Percentiles rank a stretch among this genome's conserved stretches.
Conservation (phyloP, 2,329 filamentous ascomycete genomes). For the Microthyrium microscopicum region DNA sequence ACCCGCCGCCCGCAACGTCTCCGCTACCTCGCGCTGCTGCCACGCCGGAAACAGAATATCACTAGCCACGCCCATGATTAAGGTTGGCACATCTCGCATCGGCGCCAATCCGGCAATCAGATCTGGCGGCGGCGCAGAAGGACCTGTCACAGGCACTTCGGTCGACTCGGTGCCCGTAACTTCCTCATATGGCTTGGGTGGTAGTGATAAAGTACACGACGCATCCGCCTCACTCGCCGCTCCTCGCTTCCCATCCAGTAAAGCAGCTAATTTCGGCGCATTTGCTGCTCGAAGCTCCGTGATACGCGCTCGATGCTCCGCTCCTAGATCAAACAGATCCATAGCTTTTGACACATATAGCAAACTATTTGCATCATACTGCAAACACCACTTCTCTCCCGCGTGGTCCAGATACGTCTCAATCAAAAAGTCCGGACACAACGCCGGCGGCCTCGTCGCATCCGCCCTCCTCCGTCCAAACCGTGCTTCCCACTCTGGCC, state of each 20-base stretch:
- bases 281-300: conserved; percentile 45
- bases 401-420: conserved; percentile 97
- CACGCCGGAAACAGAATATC: conserved; percentile 95
- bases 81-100: conserved; percentile 58
- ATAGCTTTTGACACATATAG: conserved; percentile 97
- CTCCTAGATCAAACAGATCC: conserved; percentile 89
- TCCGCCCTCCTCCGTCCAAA: conserved; percentile 83
- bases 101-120: conserved; percentile 57
- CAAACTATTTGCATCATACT: conserved; percentile 89
- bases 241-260: conserved; percentile 16
- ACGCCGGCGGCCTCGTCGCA: conserved; percentile 64
- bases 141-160: conserved; percentile 2
- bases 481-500: conserved; percentile 91
- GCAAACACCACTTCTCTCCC: conserved; percentile 93
- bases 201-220: conserved; percentile 66
- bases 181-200: conserved; percentile 72
- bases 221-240: conserved; percentile 16
- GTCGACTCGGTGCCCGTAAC: conserved; percentile 3
- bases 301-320: conserved; percentile 48
- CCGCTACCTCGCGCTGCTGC: conserved; percentile 90
- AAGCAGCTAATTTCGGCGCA: conserved; percentile 37
- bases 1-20: conserved; percentile 59
- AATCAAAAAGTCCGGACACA: conserved; percentile 96
- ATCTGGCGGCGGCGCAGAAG: conserved; percentile 53
- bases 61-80: conserved; percentile 87